phyloP scores from a whole-genome alignment of 345 rosid species.

The Melaleuca alternifolia region DNA sequence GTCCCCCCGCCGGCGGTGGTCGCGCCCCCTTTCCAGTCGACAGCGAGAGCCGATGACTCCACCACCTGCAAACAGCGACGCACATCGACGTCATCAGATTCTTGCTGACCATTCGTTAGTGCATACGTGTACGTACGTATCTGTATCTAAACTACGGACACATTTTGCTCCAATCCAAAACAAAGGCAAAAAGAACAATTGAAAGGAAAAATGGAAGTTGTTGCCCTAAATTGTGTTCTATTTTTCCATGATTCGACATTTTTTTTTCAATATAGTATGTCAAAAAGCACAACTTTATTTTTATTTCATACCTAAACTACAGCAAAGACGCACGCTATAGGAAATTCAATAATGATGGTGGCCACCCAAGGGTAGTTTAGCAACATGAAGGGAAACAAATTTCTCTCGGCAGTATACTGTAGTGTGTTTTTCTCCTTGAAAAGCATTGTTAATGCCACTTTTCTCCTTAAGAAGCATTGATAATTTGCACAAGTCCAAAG shows the following conservation, averaged over 20 bases:
- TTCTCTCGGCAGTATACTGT: neutral
- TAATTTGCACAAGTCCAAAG: neutral
- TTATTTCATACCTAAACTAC: neutral
- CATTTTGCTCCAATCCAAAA: neutral
- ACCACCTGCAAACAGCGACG: neutral
- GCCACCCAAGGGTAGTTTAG: neutral
- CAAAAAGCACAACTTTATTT: neutral
- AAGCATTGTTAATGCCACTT: too few relatives aligned
- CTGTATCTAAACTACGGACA: neutral
- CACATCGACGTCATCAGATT: neutral
- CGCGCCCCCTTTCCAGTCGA: neutral
- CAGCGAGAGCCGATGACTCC: neutral
- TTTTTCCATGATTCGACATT: neutral
- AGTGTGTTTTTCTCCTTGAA: too few relatives aligned
- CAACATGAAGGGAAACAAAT: neutral
- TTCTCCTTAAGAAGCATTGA: too few relatives aligned
- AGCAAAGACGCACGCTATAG: neutral
- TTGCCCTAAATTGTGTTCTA: neutral
- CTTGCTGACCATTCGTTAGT: neutral
- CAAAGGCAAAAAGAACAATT: neutral
- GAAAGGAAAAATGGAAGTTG: neutral
- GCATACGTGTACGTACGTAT: neutral
- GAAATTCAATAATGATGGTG: neutral
- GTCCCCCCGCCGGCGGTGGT: neutral
- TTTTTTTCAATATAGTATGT: neutral